Evolutionary conservation across 2,329 filamentous ascomycete species (phyloP).

Genomic region (Myriosclerotinia curreyana): DNA sequence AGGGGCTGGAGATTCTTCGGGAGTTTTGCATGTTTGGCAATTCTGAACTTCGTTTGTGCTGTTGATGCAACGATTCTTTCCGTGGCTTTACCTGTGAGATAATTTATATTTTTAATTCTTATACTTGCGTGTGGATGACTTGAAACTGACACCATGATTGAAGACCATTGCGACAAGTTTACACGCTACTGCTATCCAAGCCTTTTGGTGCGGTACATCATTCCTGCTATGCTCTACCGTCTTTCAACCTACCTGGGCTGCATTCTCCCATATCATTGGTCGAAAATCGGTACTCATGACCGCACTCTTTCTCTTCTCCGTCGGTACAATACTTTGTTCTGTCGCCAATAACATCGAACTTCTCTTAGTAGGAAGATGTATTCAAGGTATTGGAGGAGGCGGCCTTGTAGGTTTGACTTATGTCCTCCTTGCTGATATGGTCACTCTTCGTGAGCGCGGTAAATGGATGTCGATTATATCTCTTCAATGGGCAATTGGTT

Average conservation of each 20-base stretch:
- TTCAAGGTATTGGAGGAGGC: conserved; percentile 51
- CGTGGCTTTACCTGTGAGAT: conserved; percentile 32
- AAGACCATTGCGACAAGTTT: conserved; percentile 55
- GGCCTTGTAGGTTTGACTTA: conserved; percentile 48
- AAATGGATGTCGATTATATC: conserved; percentile 38
- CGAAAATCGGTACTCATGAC: conserved; percentile 30
- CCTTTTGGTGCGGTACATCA: conserved; percentile 65
- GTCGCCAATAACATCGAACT: conserved; percentile 33
- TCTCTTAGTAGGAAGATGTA: conserved; percentile 39
- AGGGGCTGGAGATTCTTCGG: conserved; percentile 30
- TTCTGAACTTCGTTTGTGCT: conserved; percentile 53
- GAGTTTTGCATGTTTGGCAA: conserved; percentile 31
- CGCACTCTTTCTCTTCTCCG: conserved; percentile 30
- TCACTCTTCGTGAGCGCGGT: conserved; percentile 44
- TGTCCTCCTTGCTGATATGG: conserved; percentile 47
- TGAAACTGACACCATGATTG: neutral
- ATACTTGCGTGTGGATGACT: conserved; percentile 1
- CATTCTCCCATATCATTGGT: conserved; percentile 33
- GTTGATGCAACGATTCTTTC: conserved; percentile 60
- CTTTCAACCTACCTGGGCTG: conserved; percentile 48
- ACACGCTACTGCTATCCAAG: conserved; percentile 53
- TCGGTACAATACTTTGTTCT: conserved; percentile 38
- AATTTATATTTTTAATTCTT: conserved; percentile 2
- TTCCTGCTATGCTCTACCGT: conserved; percentile 64
- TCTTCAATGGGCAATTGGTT: conserved; percentile 35